A percentile compares a stretch with the other conserved stretches of the same genome.
phyloP scores from a whole-genome alignment of 495 filamentous ascomycete genomes.

The Patellaria atrata region DNA sequence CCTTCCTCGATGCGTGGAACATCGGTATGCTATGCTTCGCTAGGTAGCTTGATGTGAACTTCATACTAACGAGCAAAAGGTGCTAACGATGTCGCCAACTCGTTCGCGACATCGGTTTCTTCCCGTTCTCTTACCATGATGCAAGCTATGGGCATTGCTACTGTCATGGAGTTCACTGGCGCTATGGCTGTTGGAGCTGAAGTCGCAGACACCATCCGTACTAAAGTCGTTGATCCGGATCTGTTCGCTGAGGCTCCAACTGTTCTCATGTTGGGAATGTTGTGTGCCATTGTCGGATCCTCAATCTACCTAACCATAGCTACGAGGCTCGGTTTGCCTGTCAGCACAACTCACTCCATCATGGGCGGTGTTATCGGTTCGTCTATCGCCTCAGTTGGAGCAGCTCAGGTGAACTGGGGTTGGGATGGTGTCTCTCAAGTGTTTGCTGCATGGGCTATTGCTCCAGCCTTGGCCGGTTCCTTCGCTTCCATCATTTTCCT shows the following conservation, averaged over 20 bases:
- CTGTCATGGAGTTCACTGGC: constrained; percentile 28
- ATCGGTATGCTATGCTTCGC: constrained; percentile 54
- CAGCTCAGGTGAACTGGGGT: constrained; percentile 39
- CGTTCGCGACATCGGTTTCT: constrained; percentile 28
- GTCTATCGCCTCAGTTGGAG: constrained; percentile 32
- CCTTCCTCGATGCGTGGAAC: constrained; percentile 58
- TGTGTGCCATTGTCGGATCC: constrained; percentile 10
- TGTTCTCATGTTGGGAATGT: constrained; percentile 42
- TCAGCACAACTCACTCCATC: constrained; percentile 14
- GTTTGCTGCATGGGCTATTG: constrained; percentile 47
- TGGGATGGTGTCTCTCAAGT: constrained; percentile 23
- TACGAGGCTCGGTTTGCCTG: constrained; percentile 10
- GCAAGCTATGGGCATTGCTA: constrained; percentile 21
- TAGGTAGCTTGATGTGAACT: constrained; percentile 25
- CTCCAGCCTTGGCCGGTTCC: constrained; percentile 40
- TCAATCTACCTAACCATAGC: constrained; percentile 14
- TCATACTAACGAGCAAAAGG: background rate
- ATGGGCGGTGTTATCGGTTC: constrained; percentile 30
- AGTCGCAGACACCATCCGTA: constrained; percentile 47
- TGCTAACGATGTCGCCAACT: constrained; percentile 60
- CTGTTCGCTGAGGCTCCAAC: constrained; percentile 39
- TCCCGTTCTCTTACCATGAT: constrained; percentile 20
- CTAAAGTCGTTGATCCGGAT: constrained; percentile 37
- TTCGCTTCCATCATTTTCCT: constrained; percentile 46
- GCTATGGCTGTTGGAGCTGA: constrained; percentile 46